Evolutionary conservation across 352 stramenopile species (phyloP).

Genomic region (Globisporangium viniferum): DNA sequence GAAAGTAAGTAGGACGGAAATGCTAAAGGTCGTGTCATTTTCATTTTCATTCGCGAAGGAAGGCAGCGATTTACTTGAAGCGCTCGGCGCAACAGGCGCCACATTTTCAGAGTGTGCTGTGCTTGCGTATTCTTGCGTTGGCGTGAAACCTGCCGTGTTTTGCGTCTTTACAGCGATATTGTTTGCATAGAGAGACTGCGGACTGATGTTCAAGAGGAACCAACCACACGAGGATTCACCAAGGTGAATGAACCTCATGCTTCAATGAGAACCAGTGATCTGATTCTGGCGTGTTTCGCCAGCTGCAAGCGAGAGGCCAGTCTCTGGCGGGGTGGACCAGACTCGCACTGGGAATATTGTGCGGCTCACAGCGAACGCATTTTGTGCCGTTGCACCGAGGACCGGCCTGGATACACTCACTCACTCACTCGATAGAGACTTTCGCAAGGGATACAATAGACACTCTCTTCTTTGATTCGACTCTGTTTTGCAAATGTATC

Average conservation of each 20-base stretch:
- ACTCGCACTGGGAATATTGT: neutral
- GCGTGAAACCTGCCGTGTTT: too few species aligned
- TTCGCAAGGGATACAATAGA: neutral
- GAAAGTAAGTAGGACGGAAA: neutral
- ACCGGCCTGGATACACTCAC: neutral
- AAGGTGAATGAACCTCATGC: neutral
- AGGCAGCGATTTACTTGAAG: neutral
- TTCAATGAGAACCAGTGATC: neutral
- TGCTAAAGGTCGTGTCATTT: neutral
- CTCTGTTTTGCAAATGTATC: too few species aligned
- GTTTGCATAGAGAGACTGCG: too few species aligned
- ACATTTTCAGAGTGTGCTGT: too few species aligned
- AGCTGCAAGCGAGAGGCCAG: neutral
- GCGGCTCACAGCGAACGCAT: neutral
- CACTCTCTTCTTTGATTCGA: too few species aligned
- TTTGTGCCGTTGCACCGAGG: neutral
- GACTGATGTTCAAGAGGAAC: too few species aligned
- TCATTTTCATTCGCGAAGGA: neutral
- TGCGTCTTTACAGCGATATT: too few species aligned
- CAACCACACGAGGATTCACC: too few species aligned
- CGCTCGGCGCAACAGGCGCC: too few species aligned
- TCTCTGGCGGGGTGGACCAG: neutral
- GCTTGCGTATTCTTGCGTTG: too few species aligned
- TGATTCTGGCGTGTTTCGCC: constrained; percentile 4
- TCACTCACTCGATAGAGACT: neutral